These are phyloP conservation scores for Monosporascus cannonballus DNA, from an alignment of 2,329 filamentous ascomycete genomes.

Conservation along the genomic window DNA sequence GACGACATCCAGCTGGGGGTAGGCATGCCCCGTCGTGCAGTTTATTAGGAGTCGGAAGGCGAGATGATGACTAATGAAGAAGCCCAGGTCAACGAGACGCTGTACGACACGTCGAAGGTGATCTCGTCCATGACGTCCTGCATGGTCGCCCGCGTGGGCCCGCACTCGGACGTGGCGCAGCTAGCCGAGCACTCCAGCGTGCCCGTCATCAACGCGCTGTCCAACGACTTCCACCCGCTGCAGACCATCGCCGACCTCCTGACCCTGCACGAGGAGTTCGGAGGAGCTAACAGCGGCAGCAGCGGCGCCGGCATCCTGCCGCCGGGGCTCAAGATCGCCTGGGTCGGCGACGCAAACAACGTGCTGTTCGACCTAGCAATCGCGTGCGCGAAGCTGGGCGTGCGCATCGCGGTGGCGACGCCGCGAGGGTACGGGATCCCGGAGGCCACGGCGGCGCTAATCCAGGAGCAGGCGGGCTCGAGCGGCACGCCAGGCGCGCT, in stretches of 20 bases:
- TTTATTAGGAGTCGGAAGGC: not conserved
- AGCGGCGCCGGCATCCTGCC: conserved; percentile 52
- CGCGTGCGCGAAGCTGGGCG: conserved; percentile 78
- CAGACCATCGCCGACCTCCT: conserved; percentile 93
- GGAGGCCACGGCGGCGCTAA: conserved; percentile 63
- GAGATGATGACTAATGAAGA: not conserved
- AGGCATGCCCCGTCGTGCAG: conserved; percentile 21
- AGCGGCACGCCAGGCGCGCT: conserved; percentile 59
- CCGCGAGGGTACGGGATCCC: conserved; percentile 82
- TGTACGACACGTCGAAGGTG: conserved; percentile 87
- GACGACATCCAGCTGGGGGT: conserved; percentile 95
- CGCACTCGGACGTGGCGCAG: conserved; percentile 67
- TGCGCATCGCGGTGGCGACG: conserved; percentile 81
- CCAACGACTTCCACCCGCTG: conserved; percentile 86
- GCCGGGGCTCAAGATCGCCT: conserved; percentile 83
- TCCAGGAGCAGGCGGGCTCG: conserved; percentile 55
- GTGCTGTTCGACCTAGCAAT: conserved; percentile 92
- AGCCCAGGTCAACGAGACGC: conserved; percentile 74
- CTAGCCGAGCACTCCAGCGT: conserved; percentile 69
- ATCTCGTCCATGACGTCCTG: conserved; percentile 90
- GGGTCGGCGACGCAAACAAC: conserved; percentile 96
- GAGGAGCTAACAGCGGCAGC: conserved; percentile 30
- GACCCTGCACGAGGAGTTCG: conserved; percentile 77
- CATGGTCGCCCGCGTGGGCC: conserved; percentile 73
- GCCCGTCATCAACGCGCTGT: conserved; percentile 82